phyloP scores from a whole-genome alignment of 148 eudicot genomes.

The Rhododendron simsii region DNA sequence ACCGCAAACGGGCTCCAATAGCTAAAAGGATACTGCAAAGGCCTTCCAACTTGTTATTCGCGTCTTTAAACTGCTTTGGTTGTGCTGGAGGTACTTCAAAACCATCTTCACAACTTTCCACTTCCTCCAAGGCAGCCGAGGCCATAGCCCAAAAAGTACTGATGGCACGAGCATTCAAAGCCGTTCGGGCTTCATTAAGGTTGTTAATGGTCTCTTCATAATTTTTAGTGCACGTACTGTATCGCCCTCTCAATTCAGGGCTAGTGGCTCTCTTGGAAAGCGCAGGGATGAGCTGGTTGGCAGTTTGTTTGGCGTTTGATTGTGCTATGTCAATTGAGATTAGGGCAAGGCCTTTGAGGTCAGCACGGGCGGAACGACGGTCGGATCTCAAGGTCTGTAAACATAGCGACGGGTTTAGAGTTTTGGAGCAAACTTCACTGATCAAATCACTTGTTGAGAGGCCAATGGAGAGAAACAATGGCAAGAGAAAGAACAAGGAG shows the following conservation, averaged over 20 bases:
- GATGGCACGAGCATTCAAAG: background rate
- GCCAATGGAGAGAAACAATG: background rate
- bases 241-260: background rate
- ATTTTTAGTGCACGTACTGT: background rate
- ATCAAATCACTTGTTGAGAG: constrained; percentile 11
- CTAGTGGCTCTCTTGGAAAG: background rate
- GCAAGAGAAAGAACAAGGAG: background rate
- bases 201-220: background rate
- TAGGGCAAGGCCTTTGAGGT: constrained; percentile 5
- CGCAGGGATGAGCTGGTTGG: background rate
- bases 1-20: background rate
- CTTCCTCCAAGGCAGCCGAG: constrained; percentile 2
- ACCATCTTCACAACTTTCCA: constrained; percentile 4
- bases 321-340: constrained; percentile 3
- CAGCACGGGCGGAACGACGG: background rate
- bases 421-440: constrained; percentile 7
- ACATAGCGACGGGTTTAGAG: constrained; percentile 7
- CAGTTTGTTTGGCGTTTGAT: background rate
- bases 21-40: constrained; percentile 4
- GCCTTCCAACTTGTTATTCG: constrained; percentile 5
- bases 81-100: constrained; percentile 12
- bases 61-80: constrained; percentile 5
- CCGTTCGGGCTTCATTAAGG: background rate
- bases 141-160: background rate
- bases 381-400: background rate